Conservation (phyloP, 2,329 filamentous ascomycete species). For the Sporothrix mexicana region DNA sequence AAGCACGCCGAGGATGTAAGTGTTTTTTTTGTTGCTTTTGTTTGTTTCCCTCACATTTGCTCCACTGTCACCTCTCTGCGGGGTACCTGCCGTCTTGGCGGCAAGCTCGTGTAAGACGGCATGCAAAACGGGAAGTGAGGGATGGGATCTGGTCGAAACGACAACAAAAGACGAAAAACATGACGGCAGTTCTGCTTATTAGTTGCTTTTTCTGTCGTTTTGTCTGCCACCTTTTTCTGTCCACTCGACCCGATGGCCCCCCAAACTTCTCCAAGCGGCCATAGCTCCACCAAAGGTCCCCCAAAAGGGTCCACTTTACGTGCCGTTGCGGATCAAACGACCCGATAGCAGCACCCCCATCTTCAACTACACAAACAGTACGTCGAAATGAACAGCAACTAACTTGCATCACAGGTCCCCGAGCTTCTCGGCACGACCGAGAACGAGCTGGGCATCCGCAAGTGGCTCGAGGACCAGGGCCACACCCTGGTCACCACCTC, state of each 20-base stretch:
- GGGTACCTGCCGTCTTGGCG: conserved; percentile 18
- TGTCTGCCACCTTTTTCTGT: no score
- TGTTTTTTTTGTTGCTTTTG: conserved; percentile 31
- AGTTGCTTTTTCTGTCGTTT: neutral
- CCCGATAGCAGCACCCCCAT: neutral
- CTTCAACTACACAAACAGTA: no score
- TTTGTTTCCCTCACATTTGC: neutral
- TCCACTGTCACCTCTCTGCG: neutral
- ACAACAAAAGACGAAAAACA: neutral
- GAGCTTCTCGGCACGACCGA: conserved; percentile 92
- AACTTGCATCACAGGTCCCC: conserved; percentile 58
- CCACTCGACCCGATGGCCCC: neutral
- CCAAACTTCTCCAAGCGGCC: neutral
- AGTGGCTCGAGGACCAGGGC: conserved; percentile 97
- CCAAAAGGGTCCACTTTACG: conserved; percentile 4
- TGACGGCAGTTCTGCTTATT: conserved; percentile 18
- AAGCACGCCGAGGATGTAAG: conserved; percentile 85
- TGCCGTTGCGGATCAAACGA: conserved; percentile 25
- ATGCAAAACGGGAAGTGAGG: conserved; percentile 5
- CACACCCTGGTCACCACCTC: conserved; percentile 97
- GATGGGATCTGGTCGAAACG: neutral
- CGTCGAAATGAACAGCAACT: no score
- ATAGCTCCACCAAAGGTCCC: no score
- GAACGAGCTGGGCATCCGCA: conserved; percentile 96
- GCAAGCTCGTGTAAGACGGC: neutral